Evolutionary conservation across 2,329 filamentous ascomycete genomes (phyloP).

Genomic region (Xylaria multiplex): DNA sequence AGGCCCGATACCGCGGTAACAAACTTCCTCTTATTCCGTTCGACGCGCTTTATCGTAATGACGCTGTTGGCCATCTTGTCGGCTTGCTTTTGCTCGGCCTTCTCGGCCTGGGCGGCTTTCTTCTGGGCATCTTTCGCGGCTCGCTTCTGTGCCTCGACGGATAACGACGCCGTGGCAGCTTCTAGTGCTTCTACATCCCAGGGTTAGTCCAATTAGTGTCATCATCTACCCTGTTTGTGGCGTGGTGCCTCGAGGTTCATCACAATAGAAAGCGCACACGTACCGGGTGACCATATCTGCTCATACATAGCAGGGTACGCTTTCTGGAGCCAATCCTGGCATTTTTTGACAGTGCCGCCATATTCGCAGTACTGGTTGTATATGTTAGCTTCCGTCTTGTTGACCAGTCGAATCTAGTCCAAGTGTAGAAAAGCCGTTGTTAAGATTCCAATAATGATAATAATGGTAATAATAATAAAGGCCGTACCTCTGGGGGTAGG

Average conservation of each 20-base stretch:
- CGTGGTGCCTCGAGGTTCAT: not conserved
- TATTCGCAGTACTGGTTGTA: constrained; percentile 92
- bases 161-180: constrained; percentile 85
- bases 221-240: not conserved
- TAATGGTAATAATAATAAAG: not conserved
- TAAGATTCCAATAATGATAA: not conserved
- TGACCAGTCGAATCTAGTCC: constrained; percentile 14
- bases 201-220: constrained; percentile 10
- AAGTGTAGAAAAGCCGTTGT: not conserved
- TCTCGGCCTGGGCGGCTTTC: constrained; percentile 93
- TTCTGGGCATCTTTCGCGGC: constrained; percentile 96
- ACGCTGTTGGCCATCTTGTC: constrained; percentile 85
- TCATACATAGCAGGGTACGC: constrained; percentile 78
- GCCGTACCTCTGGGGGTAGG: constrained; percentile 70
- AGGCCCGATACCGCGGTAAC: constrained; percentile 92
- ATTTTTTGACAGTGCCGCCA: constrained; percentile 95
- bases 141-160: constrained; percentile 90
- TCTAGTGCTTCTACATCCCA: constrained; percentile 74
- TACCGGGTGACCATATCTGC: constrained; percentile 87
- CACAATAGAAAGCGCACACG: constrained; percentile 34
- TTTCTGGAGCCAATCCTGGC: constrained; percentile 91
- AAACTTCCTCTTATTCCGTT: constrained; percentile 97
- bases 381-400: constrained; percentile 22
- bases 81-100: constrained; percentile 82
- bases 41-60: constrained; percentile 93